These are phyloP conservation scores for Salinomyces thailandicus DNA, from an alignment of 2,329 filamentous ascomycete species.

Conservation along the genomic window DNA sequence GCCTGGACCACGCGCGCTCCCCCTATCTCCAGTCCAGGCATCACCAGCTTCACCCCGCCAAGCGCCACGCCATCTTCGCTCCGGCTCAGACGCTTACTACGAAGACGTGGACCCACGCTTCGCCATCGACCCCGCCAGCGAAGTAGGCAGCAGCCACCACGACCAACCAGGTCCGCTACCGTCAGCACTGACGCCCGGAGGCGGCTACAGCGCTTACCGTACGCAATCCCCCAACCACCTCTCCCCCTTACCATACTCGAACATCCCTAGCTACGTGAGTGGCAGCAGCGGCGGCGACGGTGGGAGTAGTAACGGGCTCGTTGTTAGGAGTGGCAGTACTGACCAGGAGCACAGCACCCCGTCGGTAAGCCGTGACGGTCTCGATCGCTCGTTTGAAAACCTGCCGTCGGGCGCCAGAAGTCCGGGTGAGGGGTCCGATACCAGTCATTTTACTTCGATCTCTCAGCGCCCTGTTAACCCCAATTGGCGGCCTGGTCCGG, in stretches of 20 bases:
- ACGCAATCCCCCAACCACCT: slow-evolving; percentile 5
- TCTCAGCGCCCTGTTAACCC: slow-evolving; percentile 83
- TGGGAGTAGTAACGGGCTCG: background rate
- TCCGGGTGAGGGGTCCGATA: slow-evolving; percentile 54
- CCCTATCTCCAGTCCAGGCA: no score
- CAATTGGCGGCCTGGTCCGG: slow-evolving; percentile 58
- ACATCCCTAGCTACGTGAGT: slow-evolving; percentile 7
- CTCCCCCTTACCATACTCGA: slow-evolving; percentile 2
- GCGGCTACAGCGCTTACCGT: slow-evolving; percentile 5
- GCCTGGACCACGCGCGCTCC: no score
- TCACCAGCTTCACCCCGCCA: slow-evolving; percentile 14
- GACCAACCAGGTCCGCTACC: slow-evolving; percentile 9
- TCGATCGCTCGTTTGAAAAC: slow-evolving; percentile 47
- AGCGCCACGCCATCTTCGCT: slow-evolving; percentile 18
- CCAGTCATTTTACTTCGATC: slow-evolving; percentile 80
- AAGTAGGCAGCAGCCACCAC: slow-evolving; percentile 7
- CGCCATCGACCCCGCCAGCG: slow-evolving; percentile 38
- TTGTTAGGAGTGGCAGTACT: slow-evolving; percentile 5
- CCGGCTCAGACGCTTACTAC: slow-evolving; percentile 56
- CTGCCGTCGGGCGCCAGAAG: slow-evolving; percentile 54
- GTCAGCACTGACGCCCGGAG: slow-evolving; percentile 11
- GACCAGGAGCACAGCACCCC: slow-evolving; percentile 10
- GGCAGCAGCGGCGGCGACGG: slow-evolving; percentile 2
- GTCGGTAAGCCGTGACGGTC: slow-evolving; percentile 5
- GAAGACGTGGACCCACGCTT: slow-evolving; percentile 92